Base-by-base conservation (phyloP, 192 early-diverging fungal genomes). In the Obelidium mucronatum region DNA sequence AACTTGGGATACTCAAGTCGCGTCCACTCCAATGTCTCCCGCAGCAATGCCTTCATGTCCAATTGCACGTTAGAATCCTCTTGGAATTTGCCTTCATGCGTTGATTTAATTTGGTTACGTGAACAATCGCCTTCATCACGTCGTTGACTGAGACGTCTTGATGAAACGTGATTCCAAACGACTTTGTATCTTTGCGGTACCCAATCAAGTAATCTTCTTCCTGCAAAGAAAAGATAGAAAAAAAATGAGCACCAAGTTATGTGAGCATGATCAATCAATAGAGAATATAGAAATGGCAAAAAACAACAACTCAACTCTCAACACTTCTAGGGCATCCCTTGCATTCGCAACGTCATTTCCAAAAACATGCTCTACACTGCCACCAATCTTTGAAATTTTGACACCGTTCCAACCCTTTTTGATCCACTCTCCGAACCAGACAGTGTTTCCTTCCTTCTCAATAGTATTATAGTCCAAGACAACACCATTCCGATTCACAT, bases 391-490 rank as follows among this genome's bases (percentile, higher is more conserved):
- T 17, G 79, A 80, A 28, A 81, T 58, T 44, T 85, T 69, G 2
- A 78, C 80, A 34, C 72, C 72, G 5, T 11, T 15, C 72, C 72
- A 74, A 56, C 76, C 67, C 30, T 70, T 75, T 28, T 61, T 28
- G 40, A 83, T 61, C 74, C 86, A 90, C 73, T 92, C 91, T 13
- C 91, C 91, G 82, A 91, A 90, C 73, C 84, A 82, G 22, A 63
- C 59, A 4, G 56, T 58, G 81, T 81, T 72, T 82, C 85, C 40
- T 78, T 59, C 40, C 74, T 59, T 24, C 76, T 78, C 13, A 88
- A 66, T 53, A 81, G 79, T 55, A 79, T 73, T 44, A 84, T 83
- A 26, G 11, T 55, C 73, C 22, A 83, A 73, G 1, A 92, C 84
- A 13, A 72, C 58, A 11, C 52, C 71, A 42, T 78, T 86, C 28